Evolutionary conservation across 352 stramenopile species (phyloP), one percentile per base, ranked within the genome.

Genomic region (Chrysophaeum taylorii): DNA sequence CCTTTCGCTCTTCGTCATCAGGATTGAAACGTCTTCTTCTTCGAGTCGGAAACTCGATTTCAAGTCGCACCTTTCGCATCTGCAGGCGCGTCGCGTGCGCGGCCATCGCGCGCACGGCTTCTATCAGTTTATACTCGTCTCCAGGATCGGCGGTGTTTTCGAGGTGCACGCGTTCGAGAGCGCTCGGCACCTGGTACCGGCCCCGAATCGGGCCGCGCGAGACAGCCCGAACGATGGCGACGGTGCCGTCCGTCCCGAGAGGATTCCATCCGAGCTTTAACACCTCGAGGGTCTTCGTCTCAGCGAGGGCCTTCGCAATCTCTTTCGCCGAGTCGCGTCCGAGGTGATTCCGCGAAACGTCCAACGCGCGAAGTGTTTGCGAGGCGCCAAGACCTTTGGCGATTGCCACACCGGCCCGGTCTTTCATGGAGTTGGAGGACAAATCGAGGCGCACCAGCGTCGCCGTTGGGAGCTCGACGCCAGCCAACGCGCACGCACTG

Each of bases 201-300:
- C 25, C 2, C 23, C n/a, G 43, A 23, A 23, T n/a, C 18, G 43
- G 4, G n/a, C 21, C 33, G 54, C n/a, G 14, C 33, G 9, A 27
- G 5, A 45, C 9, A 38, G 37, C 9, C n/a, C 41, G n/a, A 7
- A 45, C 37, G 16, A 52, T 33, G 1, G 5, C 1, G 4, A 53
- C 33, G 2, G n/a, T 12, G n/a, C 37, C 37, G 25, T 7, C 42
- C 48, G 50, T 72, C 7, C 67, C 67, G 27, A 72, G 67, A 23
- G 18, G 31, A 38, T 72, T 72, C 67, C 67, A 72, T 4, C 67
- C 67, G 2, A 72, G 50, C 27, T 72, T 72, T 7, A 72, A 29
- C 9, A 48, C 48, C 48, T 27, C 41, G 12, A 71, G 27, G 29
- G 27, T 25, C 54, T 36, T 57, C 23, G 50, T 68, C 23, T 1